Evolutionary conservation across 2,329 filamentous ascomycete species (phyloP).

Genomic region (Pseudocercospora macadamiae): DNA sequence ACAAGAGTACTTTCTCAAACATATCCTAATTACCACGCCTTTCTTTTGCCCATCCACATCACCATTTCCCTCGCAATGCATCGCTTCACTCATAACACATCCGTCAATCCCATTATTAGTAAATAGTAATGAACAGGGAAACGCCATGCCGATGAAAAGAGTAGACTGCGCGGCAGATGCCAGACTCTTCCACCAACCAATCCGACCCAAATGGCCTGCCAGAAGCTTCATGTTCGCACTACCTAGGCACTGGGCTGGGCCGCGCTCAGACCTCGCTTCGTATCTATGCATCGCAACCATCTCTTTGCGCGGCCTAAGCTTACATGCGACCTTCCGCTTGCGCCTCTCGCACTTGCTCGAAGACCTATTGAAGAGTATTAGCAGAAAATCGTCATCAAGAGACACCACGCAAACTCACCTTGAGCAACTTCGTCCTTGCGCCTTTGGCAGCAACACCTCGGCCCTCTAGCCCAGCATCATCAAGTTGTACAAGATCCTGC

Average conservation of each 20-base stretch:
- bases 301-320: neutral
- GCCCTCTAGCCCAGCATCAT: conserved; percentile 90
- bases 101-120: conserved; percentile 12
- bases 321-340: conserved; percentile 45
- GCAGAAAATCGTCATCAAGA: neutral
- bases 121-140: conserved; percentile 1
- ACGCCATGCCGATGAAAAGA: neutral
- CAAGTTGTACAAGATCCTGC: conserved; percentile 87
- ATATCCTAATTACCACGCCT: conserved; percentile 6
- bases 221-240: neutral
- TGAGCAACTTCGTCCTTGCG: conserved; percentile 95
- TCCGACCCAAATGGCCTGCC: conserved; percentile 3
- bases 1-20: conserved; percentile 5
- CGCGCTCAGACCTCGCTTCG: neutral
- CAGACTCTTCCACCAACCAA: conserved; percentile 7
- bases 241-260: neutral
- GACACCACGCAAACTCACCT: too few species aligned
- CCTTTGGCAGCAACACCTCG: conserved; percentile 93
- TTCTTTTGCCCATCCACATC: neutral
- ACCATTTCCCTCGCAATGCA: neutral
- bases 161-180: conserved; percentile 23
- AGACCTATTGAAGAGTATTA: conserved; percentile 60
- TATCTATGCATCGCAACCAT: neutral
- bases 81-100: conserved; percentile 1
- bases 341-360: conserved; percentile 84